Evolutionary conservation across 371 early-diverging fungal species (phyloP).

Genomic region (Catenaria anguillulae): DNA sequence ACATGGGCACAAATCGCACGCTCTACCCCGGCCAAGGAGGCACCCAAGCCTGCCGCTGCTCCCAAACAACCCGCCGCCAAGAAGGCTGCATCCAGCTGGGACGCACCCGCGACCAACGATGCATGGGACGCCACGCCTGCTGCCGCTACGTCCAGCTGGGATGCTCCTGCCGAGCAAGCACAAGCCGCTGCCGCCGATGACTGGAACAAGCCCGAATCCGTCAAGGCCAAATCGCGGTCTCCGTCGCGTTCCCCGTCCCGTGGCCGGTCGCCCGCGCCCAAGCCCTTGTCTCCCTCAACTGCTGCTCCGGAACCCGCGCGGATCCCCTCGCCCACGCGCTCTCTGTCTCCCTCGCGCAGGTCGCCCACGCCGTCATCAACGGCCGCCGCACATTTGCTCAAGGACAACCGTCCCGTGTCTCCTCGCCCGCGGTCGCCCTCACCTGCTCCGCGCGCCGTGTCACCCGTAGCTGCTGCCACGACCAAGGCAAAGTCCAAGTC

Average conservation of each 20-base stretch:
- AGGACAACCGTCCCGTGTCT: no score
- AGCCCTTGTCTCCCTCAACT: not conserved
- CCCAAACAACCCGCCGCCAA: no score
- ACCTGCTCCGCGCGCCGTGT: not conserved
- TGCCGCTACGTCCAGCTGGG: not conserved
- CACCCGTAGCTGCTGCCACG: no score
- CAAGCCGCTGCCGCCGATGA: no score
- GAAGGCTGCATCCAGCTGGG: not conserved
- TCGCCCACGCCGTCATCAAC: not conserved
- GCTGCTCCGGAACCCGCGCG: not conserved
- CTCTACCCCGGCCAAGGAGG: no score
- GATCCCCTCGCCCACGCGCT: not conserved
- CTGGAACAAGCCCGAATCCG: not conserved
- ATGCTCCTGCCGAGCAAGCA: not conserved
- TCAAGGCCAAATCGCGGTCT: not conserved
- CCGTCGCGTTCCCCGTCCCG: not conserved
- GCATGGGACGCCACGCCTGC: not conserved
- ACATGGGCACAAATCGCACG: slow-evolving; percentile 1
- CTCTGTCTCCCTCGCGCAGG: not conserved
- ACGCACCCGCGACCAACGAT: not conserved
- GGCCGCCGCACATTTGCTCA: no score
- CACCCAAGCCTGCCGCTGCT: no score
- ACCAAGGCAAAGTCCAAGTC: not conserved
- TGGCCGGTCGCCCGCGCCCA: not conserved
- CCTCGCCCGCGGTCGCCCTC: not conserved